Conservation (phyloP, 179 eudicot genomes). For the Corrigiola litoralis region DNA sequence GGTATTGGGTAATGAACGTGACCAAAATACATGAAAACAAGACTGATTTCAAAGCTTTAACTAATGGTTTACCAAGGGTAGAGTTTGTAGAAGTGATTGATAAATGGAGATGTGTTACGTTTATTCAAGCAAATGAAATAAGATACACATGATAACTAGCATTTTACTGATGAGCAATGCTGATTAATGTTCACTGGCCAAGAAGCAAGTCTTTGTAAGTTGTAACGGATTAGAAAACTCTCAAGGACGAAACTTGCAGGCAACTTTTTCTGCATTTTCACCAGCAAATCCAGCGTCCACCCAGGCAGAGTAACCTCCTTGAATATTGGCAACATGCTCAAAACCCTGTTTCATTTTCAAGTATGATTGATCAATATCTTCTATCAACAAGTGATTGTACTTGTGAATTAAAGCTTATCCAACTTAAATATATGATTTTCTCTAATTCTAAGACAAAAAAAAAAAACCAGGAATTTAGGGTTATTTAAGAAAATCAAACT, state of each 20-base stretch:
- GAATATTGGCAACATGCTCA: conserved; percentile 42
- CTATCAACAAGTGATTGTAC: too few species aligned
- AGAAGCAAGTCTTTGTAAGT: too few species aligned
- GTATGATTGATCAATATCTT: neutral
- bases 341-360: conserved; percentile 34
- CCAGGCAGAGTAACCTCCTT: conserved; percentile 61
- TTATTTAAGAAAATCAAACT: too few species aligned
- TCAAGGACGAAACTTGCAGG: conserved; percentile 34
- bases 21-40: too few species aligned
- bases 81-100: neutral
- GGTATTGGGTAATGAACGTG: too few species aligned
- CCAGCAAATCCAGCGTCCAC: conserved; percentile 46
- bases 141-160: neutral
- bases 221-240: neutral
- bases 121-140: neutral
- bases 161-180: neutral
- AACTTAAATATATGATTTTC: too few species aligned
- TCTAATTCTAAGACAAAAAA: too few species aligned
- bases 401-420: too few species aligned
- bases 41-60: too few species aligned
- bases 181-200: too few species aligned
- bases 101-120: neutral
- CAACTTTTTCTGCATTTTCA: conserved; percentile 28
- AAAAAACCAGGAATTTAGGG: too few species aligned
- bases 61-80: too few species aligned